These are phyloP conservation scores for Fraxinus paxiana DNA, from an alignment of 305 asterid genomes.

Conservation along the genomic window DNA sequence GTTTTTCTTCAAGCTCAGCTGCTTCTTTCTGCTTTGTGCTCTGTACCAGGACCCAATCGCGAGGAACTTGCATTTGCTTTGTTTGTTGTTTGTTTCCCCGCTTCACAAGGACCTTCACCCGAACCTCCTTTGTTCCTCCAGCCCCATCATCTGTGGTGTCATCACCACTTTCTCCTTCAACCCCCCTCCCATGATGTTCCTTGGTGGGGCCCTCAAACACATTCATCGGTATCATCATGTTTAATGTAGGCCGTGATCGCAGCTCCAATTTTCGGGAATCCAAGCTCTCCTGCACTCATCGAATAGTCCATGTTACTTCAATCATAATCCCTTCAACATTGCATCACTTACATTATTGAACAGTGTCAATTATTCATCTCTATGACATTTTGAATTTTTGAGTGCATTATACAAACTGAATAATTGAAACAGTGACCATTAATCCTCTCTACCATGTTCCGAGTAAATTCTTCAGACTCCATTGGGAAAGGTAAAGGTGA, in stretches of 20 bases:
- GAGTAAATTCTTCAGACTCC: neutral
- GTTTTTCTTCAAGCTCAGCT: conserved; percentile 96
- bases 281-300: conserved; percentile 81
- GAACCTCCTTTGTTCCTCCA: conserved; percentile 70
- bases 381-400: neutral
- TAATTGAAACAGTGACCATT: neutral
- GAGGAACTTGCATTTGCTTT: conserved; percentile 86
- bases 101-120: conserved; percentile 88
- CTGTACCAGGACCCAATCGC: conserved; percentile 86
- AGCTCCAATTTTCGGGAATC: conserved; percentile 90
- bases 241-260: conserved; percentile 79
- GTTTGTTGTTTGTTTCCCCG: conserved; percentile 94
- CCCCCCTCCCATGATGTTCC: conserved; percentile 69
- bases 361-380: neutral
- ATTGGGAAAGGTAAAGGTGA: neutral
- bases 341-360: neutral
- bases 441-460: neutral
- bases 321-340: neutral
- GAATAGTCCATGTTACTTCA: neutral
- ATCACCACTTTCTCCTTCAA: conserved; percentile 87
- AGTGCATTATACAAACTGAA: neutral
- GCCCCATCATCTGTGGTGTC: conserved; percentile 67
- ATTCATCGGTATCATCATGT: conserved; percentile 93
- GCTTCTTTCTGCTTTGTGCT: conserved; percentile 97
- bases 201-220: conserved; percentile 70